phyloP scores from a whole-genome alignment of 495 filamentous ascomycete species.

The Xylaria curta region DNA sequence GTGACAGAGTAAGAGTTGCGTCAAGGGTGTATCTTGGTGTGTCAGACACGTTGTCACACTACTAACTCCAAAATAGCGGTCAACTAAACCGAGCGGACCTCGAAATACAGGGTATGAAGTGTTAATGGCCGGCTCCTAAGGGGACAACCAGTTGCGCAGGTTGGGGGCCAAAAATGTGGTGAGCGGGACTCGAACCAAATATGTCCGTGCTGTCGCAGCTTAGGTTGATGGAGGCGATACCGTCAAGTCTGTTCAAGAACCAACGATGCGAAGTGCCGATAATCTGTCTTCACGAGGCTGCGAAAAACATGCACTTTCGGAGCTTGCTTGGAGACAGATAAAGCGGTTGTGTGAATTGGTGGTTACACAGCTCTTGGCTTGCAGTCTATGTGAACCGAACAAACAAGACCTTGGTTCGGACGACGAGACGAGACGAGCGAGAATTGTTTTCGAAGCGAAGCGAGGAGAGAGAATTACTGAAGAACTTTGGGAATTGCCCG shows the following conservation, averaged over 20 bases:
- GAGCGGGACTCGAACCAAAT: not conserved
- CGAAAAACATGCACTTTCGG: not conserved
- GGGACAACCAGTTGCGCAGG: conserved; percentile 2
- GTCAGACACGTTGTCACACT: not conserved
- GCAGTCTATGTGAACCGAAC: conserved; percentile 11
- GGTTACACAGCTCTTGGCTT: conserved; percentile 26
- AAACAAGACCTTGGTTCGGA: not conserved
- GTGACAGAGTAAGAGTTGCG: not conserved
- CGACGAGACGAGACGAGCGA: not conserved
- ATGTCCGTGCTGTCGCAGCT: not conserved
- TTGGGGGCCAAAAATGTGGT: conserved; percentile 15
- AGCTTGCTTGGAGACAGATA: not conserved
- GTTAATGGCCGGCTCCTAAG: not conserved
- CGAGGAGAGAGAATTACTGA: not conserved
- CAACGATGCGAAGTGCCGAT: not conserved
- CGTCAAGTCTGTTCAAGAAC: not conserved
- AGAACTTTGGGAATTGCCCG: not conserved
- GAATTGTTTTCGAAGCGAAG: not conserved
- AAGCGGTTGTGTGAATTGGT: not conserved
- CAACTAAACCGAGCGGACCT: not conserved
- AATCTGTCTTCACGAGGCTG: conserved; percentile 1
- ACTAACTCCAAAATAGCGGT: not conserved
- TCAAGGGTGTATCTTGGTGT: not conserved
- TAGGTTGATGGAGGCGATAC: conserved; percentile 6
- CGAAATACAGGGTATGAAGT: not conserved